phyloP scores from a whole-genome alignment of 495 filamentous ascomycete species.

The Xylaria telfairii region DNA sequence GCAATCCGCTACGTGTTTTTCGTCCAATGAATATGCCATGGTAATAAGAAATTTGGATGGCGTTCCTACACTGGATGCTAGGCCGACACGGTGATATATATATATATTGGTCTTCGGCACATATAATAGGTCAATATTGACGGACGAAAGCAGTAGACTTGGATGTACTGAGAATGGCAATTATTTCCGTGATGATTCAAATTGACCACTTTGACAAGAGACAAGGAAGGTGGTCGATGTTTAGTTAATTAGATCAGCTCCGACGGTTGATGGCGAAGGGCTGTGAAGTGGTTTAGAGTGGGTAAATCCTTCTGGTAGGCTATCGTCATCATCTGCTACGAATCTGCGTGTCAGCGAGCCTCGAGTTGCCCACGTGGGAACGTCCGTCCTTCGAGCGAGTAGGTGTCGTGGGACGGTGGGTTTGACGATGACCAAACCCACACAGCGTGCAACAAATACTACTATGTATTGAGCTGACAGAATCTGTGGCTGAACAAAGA shows the following conservation, averaged over 20 bases:
- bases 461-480: slow-evolving; percentile 4
- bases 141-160: background rate
- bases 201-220: background rate
- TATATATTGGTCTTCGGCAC: slow-evolving; percentile 7
- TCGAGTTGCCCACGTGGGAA: slow-evolving; percentile 8
- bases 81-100: background rate
- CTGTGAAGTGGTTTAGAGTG: background rate
- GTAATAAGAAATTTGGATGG: slow-evolving; percentile 8
- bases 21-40: slow-evolving; percentile 20
- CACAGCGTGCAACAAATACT: background rate
- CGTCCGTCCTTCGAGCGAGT: background rate
- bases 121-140: slow-evolving; percentile 1
- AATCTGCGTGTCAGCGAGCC: slow-evolving; percentile 3
- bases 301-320: background rate
- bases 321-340: background rate
- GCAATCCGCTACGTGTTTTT: slow-evolving; percentile 15
- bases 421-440: background rate
- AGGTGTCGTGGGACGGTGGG: background rate
- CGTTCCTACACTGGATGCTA: slow-evolving; percentile 10
- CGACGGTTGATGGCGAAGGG: background rate
- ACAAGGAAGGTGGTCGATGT: background rate
- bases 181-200: background rate
- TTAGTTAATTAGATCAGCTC: background rate
- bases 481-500: slow-evolving; percentile 19
- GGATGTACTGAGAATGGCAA: slow-evolving; percentile 10